These are phyloP conservation scores for Chaetomium globosum DNA, from an alignment of 2,329 filamentous ascomycete genomes.

Conservation along the genomic window DNA sequence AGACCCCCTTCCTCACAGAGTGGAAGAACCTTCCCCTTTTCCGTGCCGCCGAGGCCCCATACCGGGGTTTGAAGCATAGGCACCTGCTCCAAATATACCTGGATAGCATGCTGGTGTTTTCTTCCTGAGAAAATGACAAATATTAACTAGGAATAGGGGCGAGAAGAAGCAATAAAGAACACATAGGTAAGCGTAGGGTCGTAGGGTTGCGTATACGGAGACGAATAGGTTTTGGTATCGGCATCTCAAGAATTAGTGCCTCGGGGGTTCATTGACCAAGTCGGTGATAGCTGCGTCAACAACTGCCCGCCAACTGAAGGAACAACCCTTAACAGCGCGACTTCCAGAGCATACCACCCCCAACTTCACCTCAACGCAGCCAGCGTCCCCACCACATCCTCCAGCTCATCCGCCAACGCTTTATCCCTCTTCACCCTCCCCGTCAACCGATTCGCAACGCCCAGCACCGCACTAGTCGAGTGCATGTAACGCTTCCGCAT, in stretches of 20 bases:
- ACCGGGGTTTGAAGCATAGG: not conserved
- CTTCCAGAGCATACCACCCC: not conserved
- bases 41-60: not conserved
- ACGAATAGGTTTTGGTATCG: not conserved
- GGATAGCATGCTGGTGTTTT: not conserved
- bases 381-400: slow-evolving; percentile 46
- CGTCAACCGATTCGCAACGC: slow-evolving; percentile 51
- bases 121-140: not conserved
- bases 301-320: not conserved
- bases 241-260: not conserved
- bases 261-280: not conserved
- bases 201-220: not conserved
- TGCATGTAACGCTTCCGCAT: slow-evolving; percentile 55
- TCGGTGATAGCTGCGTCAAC: not conserved
- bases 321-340: not conserved
- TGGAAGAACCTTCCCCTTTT: not conserved
- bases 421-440: slow-evolving; percentile 38
- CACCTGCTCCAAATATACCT: not conserved
- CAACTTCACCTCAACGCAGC: slow-evolving; percentile 32
- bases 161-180: too few relatives aligned
- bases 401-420: slow-evolving; percentile 48
- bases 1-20: not conserved
- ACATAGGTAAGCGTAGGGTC: not conserved
- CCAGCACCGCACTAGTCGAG: slow-evolving; percentile 54
- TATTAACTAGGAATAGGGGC: not conserved